Conservation (phyloP, 78 protist species). For the Chrysochromulina tobinii region DNA sequence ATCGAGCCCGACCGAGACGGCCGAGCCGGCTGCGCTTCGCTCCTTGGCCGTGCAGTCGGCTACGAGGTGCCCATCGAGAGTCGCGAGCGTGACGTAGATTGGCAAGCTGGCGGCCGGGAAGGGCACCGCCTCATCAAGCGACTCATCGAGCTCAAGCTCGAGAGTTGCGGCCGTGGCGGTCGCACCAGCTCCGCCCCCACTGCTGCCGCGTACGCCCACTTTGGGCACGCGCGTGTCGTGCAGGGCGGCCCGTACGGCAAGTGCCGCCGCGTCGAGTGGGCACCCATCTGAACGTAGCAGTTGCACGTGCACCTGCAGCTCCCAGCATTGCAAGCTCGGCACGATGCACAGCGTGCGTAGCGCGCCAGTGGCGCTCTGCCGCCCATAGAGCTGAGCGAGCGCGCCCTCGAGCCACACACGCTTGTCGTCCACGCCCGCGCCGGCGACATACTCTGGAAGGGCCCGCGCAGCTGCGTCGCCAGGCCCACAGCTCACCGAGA, state of each 20-base stretch:
- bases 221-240: not conserved
- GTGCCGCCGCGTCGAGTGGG: not conserved
- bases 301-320: constrained; percentile 1
- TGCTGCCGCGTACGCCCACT: not conserved
- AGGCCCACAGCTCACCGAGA: not conserved
- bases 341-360: not conserved
- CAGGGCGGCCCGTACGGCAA: not conserved
- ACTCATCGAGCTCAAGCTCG: not conserved
- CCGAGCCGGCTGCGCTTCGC: constrained; percentile 1
- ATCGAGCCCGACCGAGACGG: not conserved
- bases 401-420: not conserved
- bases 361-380: not conserved
- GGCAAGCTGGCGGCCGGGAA: not conserved
- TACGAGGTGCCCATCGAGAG: not conserved
- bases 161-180: not conserved
- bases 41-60: not conserved
- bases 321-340: not conserved
- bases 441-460: not conserved
- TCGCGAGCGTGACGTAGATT: not conserved
- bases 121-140: constrained; percentile 18
- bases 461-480: not conserved
- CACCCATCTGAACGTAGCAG: not conserved
- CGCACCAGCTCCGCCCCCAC: not conserved
- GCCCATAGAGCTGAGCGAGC: not conserved
- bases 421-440: not conserved